These are phyloP conservation scores for Iris pallida DNA, from an alignment of 116 monocot species.

Conservation along the genomic window DNA sequence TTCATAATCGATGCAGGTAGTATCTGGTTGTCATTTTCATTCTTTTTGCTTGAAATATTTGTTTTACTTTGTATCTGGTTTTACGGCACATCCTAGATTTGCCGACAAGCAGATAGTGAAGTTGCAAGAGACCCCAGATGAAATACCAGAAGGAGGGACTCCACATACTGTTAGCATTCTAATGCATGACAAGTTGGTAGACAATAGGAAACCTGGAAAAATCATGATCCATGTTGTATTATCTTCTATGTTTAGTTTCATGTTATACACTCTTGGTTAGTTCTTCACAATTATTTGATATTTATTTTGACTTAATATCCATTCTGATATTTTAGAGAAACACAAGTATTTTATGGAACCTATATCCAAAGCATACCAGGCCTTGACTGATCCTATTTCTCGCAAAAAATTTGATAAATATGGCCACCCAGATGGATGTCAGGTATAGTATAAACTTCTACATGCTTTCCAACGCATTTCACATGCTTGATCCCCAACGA, in stretches of 20 bases:
- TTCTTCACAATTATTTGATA: background rate
- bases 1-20: too few relatives aligned
- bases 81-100: too few relatives aligned
- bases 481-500: background rate
- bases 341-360: slow-evolving; percentile 77
- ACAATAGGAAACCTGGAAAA: too few relatives aligned
- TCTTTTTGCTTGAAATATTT: too few relatives aligned
- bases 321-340: slow-evolving; percentile 9
- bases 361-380: slow-evolving; percentile 90
- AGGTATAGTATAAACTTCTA: slow-evolving; percentile 35
- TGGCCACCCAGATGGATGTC: slow-evolving; percentile 89
- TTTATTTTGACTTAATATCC: too few relatives aligned
- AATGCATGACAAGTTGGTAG: too few relatives aligned
- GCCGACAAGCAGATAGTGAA: too few relatives aligned
- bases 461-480: background rate
- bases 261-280: background rate
- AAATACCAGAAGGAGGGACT: too few relatives aligned
- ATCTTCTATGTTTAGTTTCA: slow-evolving; percentile 6
- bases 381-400: slow-evolving; percentile 77
- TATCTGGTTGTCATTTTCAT: too few relatives aligned
- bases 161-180: too few relatives aligned
- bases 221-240: slow-evolving; percentile 78
- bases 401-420: slow-evolving; percentile 85
- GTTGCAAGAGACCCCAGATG: too few relatives aligned
- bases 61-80: too few relatives aligned